Conservation (phyloP, 2,329 filamentous ascomycete genomes). For the Cercospora berteroae region DNA sequence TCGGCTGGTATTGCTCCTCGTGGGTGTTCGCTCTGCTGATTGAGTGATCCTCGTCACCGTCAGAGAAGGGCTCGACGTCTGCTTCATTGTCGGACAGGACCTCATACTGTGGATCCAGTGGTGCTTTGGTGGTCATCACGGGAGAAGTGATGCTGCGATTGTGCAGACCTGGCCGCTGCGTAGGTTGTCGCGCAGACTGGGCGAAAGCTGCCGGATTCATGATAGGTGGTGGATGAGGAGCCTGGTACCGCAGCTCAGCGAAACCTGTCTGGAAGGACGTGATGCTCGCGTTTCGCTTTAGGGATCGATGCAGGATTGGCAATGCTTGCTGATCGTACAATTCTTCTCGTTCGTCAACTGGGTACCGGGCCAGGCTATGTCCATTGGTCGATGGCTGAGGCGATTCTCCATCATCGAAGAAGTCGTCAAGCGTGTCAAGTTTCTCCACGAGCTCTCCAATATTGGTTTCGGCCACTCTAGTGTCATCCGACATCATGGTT, state of each 20-base stretch:
- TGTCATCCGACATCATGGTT: conserved; percentile 90
- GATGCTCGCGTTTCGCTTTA: conserved; percentile 67
- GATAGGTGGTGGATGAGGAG: conserved; percentile 45
- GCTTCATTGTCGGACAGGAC: conserved; percentile 75
- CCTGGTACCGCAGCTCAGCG: conserved; percentile 64
- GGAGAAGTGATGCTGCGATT: conserved; percentile 83
- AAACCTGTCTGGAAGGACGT: conserved; percentile 86
- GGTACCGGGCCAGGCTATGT: conserved; percentile 19
- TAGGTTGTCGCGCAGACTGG: conserved; percentile 26
- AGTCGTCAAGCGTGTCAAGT: conserved; percentile 55
- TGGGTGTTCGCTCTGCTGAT: conserved; percentile 43
- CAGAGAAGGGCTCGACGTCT: conserved; percentile 69
- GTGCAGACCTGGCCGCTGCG: conserved; percentile 66
- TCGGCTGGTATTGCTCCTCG: conserved; percentile 26
- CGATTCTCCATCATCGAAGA: conserved; percentile 47
- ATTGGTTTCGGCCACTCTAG: conserved; percentile 62
- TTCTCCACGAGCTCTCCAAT: conserved; percentile 75
- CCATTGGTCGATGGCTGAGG: conserved; percentile 17
- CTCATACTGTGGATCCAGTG: conserved; percentile 56
- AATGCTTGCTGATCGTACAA: conserved; percentile 91
- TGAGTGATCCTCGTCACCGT: conserved; percentile 69
- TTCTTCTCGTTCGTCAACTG: conserved; percentile 62
- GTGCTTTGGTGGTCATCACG: conserved; percentile 49
- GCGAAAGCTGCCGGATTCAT: conserved; percentile 60
- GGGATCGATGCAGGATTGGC: conserved; percentile 82